Evolutionary conservation across 2,329 filamentous ascomycete species (phyloP).

Genomic region (Colletotrichum sp.): DNA sequence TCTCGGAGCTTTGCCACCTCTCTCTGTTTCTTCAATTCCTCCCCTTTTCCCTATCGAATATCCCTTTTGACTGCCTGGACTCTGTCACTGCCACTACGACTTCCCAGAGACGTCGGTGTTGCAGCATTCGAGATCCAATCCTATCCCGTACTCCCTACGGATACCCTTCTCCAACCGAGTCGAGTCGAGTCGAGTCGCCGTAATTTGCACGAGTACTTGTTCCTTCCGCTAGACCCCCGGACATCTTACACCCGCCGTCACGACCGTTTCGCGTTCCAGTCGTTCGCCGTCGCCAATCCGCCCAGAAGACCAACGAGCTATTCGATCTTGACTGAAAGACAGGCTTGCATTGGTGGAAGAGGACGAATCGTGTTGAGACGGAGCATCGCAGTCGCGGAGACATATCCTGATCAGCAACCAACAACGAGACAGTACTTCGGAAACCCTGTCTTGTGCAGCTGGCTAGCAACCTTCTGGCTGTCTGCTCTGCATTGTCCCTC

Average conservation of each 20-base stretch:
- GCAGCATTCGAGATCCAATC: neutral
- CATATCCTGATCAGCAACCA: neutral
- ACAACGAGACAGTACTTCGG: neutral
- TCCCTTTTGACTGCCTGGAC: neutral
- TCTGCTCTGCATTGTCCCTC: neutral
- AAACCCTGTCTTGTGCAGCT: conserved; percentile 9
- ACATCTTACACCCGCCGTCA: conserved; percentile 4
- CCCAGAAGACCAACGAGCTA: neutral
- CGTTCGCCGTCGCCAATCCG: neutral
- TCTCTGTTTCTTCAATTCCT: neutral
- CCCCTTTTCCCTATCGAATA: neutral
- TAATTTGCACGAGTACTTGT: neutral
- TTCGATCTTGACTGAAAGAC: neutral
- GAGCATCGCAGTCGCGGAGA: neutral
- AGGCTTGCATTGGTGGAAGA: neutral
- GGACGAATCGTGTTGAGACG: neutral
- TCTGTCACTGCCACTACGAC: neutral
- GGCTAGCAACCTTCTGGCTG: neutral
- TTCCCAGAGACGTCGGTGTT: neutral
- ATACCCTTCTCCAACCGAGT: neutral
- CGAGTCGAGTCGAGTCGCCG: neutral
- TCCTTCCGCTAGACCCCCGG: neutral
- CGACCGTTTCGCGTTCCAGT: neutral
- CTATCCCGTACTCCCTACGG: neutral
- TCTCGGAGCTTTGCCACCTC: neutral